These are phyloP conservation scores for Heterobasidion occidentale DNA, from an alignment of 1,284 basidiomycete genomes.

Conservation along the genomic window DNA sequence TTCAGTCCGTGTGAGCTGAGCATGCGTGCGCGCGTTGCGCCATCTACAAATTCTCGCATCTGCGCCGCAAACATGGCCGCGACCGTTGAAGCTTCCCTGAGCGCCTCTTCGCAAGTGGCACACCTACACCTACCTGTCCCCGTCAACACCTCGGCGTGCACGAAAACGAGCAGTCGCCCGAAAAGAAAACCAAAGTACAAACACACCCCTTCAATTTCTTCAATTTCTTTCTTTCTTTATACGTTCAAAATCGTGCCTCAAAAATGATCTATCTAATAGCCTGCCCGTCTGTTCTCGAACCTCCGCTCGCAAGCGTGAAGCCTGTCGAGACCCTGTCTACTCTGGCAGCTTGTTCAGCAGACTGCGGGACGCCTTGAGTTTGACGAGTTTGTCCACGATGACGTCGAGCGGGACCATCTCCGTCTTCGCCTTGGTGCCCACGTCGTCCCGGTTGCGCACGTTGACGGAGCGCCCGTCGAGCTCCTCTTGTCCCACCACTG, in stretches of 20 bases:
- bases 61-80: neutral
- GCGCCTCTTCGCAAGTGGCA: neutral
- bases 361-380: constrained; percentile 55
- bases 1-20: neutral
- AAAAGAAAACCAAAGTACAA: neutral
- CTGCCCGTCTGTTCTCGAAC: neutral
- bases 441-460: constrained; percentile 90
- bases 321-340: neutral
- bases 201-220: neutral
- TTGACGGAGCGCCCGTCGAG: constrained; percentile 83
- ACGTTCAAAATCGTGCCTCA: neutral
- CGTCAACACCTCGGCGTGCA: neutral
- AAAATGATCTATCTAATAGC: neutral
- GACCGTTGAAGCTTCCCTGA: neutral
- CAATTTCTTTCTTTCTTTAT: neutral
- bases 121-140: neutral
- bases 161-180: neutral
- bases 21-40: neutral
- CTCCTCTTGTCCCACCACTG: constrained; percentile 95
- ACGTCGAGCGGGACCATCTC: constrained; percentile 58
- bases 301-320: neutral
- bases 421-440: constrained; percentile 71
- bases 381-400: constrained; percentile 55
- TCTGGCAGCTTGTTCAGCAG: constrained; percentile 45
- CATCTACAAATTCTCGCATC: neutral